Base-by-base conservation (phyloP, 2,329 filamentous ascomycete genomes). In the Pseudogymnoascus sp. region DNA sequence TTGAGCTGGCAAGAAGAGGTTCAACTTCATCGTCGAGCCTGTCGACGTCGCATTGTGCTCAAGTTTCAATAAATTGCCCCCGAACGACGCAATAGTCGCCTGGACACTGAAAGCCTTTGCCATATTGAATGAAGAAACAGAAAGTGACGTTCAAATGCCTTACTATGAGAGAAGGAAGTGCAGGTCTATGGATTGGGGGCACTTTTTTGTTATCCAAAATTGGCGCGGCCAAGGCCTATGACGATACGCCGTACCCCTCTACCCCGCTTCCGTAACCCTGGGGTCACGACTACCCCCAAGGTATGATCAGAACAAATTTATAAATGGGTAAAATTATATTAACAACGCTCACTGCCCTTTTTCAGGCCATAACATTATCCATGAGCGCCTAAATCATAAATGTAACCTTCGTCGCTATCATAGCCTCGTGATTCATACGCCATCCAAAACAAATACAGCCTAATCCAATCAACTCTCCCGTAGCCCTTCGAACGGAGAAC, bases 51-150 rank as follows among this genome's bases (percentile, higher is more conserved):
- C 91, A 74, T 87, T 78, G 83, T 99, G 95, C 71, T 88, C 86
- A 66, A 99, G 90, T 82, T 99, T 97, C 71, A 96, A 85, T 65
- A 99, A 88, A 78, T 92, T 92, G 74, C 95, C 95, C 74, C 93
- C 93, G 75, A 97, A 97, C 76, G 87, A 90, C 80, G 87, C 83
- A 77, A 97, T 96, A 67, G 89, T 91, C 65, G 91, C 88, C 75
- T 90, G 96, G 69, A 89, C 96, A 74, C 89, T 90, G 81, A 97
- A 92, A 65, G 89, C 13, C 10, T 61, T 28, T 28, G 59, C 59
- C 59, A 61, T 61, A 23, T 61, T 40, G 59, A n/a, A 42, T 40
- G 9, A 28, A 61, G 7, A 17, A 31, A 31, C 5, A 5, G n/a
- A 13, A 57, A 57, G 10, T 15, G 26, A 33, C n/a, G 50, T 57